Percentiles rank a stretch among this genome's conserved stretches.
These are phyloP conservation scores for Penicillium fuscoglaucum DNA, from an alignment of 2,329 filamentous ascomycete genomes.

Conservation along the genomic window DNA sequence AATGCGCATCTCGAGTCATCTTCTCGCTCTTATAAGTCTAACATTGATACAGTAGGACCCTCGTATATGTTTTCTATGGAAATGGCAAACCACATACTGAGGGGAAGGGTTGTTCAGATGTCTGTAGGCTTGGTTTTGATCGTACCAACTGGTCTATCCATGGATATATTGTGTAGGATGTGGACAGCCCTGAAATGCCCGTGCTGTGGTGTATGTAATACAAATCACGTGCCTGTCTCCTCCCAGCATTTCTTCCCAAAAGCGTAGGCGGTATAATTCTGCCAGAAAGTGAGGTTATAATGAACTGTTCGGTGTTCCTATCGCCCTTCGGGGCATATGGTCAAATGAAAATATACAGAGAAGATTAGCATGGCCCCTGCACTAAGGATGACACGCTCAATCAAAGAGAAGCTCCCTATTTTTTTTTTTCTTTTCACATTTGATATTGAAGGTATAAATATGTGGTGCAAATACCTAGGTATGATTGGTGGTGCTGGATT, in stretches of 20 bases:
- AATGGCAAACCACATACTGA: background rate
- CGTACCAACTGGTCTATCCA: too few relatives aligned
- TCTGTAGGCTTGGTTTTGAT: background rate
- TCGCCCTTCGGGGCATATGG: conserved; percentile 55
- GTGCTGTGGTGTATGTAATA: too few relatives aligned
- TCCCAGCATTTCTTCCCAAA: too few relatives aligned
- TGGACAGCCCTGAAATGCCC: too few relatives aligned
- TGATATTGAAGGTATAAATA: background rate
- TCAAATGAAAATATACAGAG: conserved; percentile 70
- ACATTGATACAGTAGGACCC: background rate
- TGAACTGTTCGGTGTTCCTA: conserved; percentile 2
- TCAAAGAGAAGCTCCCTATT: conserved; percentile 73
- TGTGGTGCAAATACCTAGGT: background rate
- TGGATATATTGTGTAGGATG: too few relatives aligned
- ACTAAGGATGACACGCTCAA: conserved; percentile 93
- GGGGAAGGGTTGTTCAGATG: background rate
- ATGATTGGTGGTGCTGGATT: background rate
- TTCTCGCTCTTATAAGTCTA: conserved; percentile 7
- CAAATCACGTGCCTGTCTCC: too few relatives aligned
- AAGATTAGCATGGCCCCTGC: conserved; percentile 81
- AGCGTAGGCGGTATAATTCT: background rate
- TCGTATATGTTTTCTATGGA: background rate
- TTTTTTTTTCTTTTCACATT: conserved; percentile 47
- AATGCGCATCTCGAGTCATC: conserved; percentile 15
- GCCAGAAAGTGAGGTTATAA: conserved; percentile 21